Base-by-base conservation (phyloP, 2,329 filamentous ascomycete species). In the Fusarium sp. region DNA sequence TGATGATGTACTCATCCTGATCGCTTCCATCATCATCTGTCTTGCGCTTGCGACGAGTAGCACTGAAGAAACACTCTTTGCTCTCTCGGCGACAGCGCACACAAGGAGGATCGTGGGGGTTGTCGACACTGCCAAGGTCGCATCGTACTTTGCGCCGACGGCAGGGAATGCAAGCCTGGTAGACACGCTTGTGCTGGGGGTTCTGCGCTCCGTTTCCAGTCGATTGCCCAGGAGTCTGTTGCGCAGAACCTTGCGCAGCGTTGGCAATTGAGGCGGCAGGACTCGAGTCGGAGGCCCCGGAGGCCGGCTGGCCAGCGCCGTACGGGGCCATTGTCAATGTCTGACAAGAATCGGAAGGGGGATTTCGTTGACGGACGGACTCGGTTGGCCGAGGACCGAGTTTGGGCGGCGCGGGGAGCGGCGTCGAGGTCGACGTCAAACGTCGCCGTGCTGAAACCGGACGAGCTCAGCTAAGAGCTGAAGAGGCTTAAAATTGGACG, bases 41-140 rank as follows among this genome's bases (percentile, higher is more conserved):
- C 85, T 96, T 97, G 78, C 94, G 90, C 89, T 98, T 98, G 78
- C 96, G 90, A 53, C 96, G 88, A 32, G 94, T 98, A 22, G 94
- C 93, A 68, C 94, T 97, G 84, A 99, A 99, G 86, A 92, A 97
- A 84, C 96, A 99, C 76, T 97, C 92, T 80, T 98, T 98, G 83
- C 91, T 94, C 84, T 99, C 96, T 73, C 96, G 91, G 56, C 94
- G 91, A 80, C 96, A 99, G 77, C 96, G 90, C 64, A 95, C 92
- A 80, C 96, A 99, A 4, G 96, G 96, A 58, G 95, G 95, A 75
- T 97, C 94, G 80, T 94, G 90, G 25, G 96, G 96, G 75, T 96
- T 95, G 82, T 98, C 96, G 78, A 98, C 95, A 76, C 91, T 92
- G 61, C 88, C 88, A 9, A 90, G 81, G 70, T 90, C 87, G 79